Percentiles rank a stretch among this genome's conserved stretches.
Evolutionary conservation across 1,284 basidiomycete species (phyloP).

Genomic region (Porphyrellus sp.): DNA sequence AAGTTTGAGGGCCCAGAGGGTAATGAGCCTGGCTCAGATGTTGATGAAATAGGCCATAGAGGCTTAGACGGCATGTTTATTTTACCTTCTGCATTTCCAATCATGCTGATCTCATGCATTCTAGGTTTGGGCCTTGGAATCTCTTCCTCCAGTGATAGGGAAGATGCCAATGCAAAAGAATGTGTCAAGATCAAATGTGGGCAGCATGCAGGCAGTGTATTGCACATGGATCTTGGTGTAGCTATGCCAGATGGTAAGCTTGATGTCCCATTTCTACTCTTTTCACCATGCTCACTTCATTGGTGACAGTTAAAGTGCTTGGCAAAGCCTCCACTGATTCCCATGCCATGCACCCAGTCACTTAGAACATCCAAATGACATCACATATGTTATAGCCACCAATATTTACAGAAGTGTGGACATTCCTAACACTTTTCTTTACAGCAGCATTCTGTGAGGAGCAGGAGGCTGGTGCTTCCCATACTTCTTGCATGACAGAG

Average conservation of each 20-base stretch:
- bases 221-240: background rate
- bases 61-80: background rate
- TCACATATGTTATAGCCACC: background rate
- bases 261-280: background rate
- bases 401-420: background rate
- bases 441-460: background rate
- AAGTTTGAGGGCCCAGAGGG: background rate
- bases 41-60: background rate
- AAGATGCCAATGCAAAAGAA: too few species aligned
- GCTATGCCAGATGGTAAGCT: background rate
- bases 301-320: background rate
- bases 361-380: background rate
- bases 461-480: background rate
- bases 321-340: background rate
- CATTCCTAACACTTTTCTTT: background rate
- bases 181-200: background rate
- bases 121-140: background rate
- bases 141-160: too few species aligned
- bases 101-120: background rate
- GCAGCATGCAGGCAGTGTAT: background rate
- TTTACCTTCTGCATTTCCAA: background rate
- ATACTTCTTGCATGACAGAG: background rate
- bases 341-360: background rate
- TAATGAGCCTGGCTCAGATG: background rate
- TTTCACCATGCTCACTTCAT: background rate